Evolutionary conservation across 805 yeast species (phyloP).

Genomic region (Ascoidea rubescens): DNA sequence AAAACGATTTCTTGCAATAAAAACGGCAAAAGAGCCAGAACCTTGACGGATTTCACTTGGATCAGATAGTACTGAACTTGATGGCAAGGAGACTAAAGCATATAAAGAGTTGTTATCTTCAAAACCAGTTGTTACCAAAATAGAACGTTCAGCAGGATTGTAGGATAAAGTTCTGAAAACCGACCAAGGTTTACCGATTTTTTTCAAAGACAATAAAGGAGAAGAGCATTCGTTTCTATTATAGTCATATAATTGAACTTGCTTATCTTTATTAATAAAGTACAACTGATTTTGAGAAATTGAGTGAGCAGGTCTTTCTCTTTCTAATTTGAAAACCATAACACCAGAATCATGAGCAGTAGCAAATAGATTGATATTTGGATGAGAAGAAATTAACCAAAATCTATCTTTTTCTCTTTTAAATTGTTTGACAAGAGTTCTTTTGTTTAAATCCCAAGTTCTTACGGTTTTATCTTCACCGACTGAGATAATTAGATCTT

Average conservation of each 20-base stretch:
- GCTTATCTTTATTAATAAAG: constrained; percentile 73
- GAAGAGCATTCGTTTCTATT: constrained; percentile 46
- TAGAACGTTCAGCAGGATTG: constrained; percentile 84
- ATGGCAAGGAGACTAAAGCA: constrained; percentile 67
- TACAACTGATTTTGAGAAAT: constrained; percentile 58
- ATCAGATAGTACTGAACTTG: constrained; percentile 88
- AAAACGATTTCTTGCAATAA: constrained; percentile 90
- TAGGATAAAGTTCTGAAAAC: constrained; percentile 75
- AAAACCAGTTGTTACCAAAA: constrained; percentile 62
- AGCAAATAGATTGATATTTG: constrained; percentile 82
- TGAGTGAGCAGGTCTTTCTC: constrained; percentile 91
- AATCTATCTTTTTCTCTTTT: constrained; percentile 89
- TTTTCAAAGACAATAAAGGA: constrained; percentile 75
- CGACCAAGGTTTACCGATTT: constrained; percentile 75
- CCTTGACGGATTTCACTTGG: constrained; percentile 74
- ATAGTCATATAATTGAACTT: constrained; percentile 69
- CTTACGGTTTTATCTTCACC: constrained; percentile 94
- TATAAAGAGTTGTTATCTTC: constrained; percentile 54
- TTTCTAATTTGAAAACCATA: constrained; percentile 92
- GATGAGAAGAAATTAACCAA: constrained; percentile 87
- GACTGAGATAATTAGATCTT: constrained; percentile 83
- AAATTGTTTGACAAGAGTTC: constrained; percentile 88
- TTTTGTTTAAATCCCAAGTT: constrained; percentile 91
- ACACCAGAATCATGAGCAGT: constrained; percentile 96
- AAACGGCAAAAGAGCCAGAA: constrained; percentile 72